Evolutionary conservation across 139 green algal species (phyloP), one percentile per base, ranked within the genome.

Genomic region (Haematococcus sp.): DNA sequence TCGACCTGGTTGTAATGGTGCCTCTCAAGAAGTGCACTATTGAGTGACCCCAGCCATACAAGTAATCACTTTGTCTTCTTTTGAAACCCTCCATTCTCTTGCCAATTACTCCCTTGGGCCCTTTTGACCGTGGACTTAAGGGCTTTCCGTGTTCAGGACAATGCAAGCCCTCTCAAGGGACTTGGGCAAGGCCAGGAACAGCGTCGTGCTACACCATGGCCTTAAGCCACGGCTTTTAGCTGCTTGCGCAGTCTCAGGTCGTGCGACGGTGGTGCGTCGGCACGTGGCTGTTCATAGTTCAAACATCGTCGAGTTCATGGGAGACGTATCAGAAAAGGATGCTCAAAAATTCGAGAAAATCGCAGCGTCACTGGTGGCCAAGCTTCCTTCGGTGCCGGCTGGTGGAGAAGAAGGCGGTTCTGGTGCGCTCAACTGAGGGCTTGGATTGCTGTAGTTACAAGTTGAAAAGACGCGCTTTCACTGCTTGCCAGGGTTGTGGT

Each of bases 321-420:
- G 69, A 30, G 43, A 52, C 3, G 65, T 80, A n/a, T 70, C 35
- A 28, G 60, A 78, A 28, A 68, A 75, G 56, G 81, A 86, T 30
- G 71, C 72, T 27, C 61, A 81, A 15, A 60, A 64, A 25, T 86
- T 86, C 61, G 76, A 86, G 32, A 67, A 73, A 19, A 83, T 86
- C 44, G 81, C 81, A 13, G 76, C 76, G 25, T 74, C 81, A 0
- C 51, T 86, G 4, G 74, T 86, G 17, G 76, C 76, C 22, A 83
- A 75, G 64, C 25, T 81, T 2, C 54, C 49, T 19, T 25, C 74
- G 31, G 40, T 85, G 11, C 71, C 75, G n/a, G 80, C 80, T 35
- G 28, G n/a, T 27, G 61, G 58, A 25, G 30, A 63, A 44, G 75
- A 73, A 19, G 64, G 28, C 4, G 56, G 31, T 43, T 65, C n/a